Evolutionary conservation across 2,329 filamentous ascomycete genomes (phyloP), one percentile per base, ranked within the genome.

Genomic region (Xylariaceae sp.): DNA sequence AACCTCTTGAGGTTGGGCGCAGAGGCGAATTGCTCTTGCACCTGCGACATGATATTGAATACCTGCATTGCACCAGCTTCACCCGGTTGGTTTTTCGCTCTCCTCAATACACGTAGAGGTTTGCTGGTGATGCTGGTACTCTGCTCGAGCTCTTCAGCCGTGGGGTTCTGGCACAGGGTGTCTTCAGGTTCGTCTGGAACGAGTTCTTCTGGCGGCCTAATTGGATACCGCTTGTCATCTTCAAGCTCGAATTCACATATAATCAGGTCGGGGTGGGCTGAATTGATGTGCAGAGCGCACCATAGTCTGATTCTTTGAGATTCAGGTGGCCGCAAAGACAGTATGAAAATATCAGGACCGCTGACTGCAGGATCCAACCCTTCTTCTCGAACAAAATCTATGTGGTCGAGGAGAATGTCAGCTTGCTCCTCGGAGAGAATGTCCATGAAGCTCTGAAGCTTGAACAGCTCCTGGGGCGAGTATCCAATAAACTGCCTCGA

Each of bases 231-330:
- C 0, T 78, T 73, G 63, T 95, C 90, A 62, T 96, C 88, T 70
- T 96, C 90, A 1, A 91, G 74, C 71, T 96, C 92, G 59, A 96
- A 93, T 69, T 96, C 92, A 77, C 90, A 95, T 8, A 96, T 88
- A 34, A 96, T 78, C 23, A 93, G 73, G 51, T 89, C 83, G 0
- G 85, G 82, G 63, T 91, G 85, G 0, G 78, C 75, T 0, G 86
- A 80, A 55, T 87, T 89, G 58, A 89, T 82, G 68, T 96, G 92
- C 66, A 94, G 87, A 6, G 90, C 91, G 71, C 90, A 95, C 92
- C 92, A 96, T 1, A 96, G 75, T 70, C 92, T 94, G 56, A 82
- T 78, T 3, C 78, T 79, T 61, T 79, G 78, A 45, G 77, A 71
- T 30, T 80, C 77, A 0, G 85, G 81, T 0, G 79, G 74, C n/a